A percentile compares a stretch with the other conserved stretches of the same genome.
These are phyloP conservation scores for Teunomyces gatunensis DNA, from an alignment of 805 yeast species.

Conservation along the genomic window DNA sequence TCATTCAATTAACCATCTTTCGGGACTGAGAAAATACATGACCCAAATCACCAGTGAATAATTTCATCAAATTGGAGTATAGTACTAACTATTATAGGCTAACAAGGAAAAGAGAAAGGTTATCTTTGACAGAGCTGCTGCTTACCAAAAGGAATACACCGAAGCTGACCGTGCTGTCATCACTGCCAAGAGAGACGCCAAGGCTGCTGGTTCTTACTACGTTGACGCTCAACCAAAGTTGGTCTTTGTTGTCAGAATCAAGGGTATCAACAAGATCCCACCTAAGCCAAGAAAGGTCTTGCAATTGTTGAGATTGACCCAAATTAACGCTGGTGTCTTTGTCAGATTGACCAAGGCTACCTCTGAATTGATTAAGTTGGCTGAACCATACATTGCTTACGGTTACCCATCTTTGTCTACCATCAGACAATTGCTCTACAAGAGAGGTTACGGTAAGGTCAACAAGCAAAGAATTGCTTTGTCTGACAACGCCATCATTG, in stretches of 20 bases:
- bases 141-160: constrained; percentile 92
- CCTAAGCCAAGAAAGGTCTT: constrained; percentile 99
- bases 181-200: constrained; percentile 89
- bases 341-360: constrained; percentile 96
- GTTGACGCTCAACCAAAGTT: constrained; percentile 93
- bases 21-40: constrained; percentile 62
- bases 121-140: constrained; percentile 91
- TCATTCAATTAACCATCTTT: constrained; percentile 80
- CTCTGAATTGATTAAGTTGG: constrained; percentile 84
- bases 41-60: constrained; percentile 3
- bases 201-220: constrained; percentile 91
- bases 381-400: constrained; percentile 95
- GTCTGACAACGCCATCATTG: constrained; percentile 84
- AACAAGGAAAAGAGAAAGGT: constrained; percentile 57
- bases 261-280: constrained; percentile 98
- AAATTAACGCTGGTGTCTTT: constrained; percentile 93
- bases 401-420: constrained; percentile 95
- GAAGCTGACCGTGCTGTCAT: constrained; percentile 87
- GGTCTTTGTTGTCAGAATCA: constrained; percentile 95
- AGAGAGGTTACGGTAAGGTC: constrained; percentile 97
- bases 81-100: constrained; percentile 41
- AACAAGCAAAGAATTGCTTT: constrained; percentile 94
- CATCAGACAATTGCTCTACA: constrained; percentile 89
- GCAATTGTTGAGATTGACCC: constrained; percentile 89
- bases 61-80: background rate